A percentile compares a stretch with the other conserved stretches of the same genome.
Evolutionary conservation across 2,329 filamentous ascomycete genomes (phyloP).

Genomic region (Aspergillus floridensis): DNA sequence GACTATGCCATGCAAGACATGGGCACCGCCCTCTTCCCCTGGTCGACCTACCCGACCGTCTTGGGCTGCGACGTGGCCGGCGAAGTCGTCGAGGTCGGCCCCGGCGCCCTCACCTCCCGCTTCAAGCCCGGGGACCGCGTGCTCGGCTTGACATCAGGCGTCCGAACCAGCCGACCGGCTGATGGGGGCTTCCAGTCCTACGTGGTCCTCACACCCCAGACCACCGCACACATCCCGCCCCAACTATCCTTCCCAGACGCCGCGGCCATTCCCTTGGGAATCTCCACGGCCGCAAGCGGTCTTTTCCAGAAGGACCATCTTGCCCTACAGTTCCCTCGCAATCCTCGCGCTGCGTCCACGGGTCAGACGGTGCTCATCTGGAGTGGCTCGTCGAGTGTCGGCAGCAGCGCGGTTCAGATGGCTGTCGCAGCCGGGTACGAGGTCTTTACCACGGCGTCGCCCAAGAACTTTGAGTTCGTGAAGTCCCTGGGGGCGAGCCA

Average conservation of each 20-base stretch:
- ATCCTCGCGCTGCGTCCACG: background rate
- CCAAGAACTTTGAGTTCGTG: conserved; percentile 24
- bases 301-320: conserved; percentile 22
- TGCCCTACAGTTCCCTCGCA: conserved; percentile 10
- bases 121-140: conserved; percentile 48
- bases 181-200: conserved; percentile 27
- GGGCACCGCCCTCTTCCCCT: conserved; percentile 28
- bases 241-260: conserved; percentile 18
- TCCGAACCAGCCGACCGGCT: conserved; percentile 12
- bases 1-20: conserved; percentile 40
- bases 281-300: conserved; percentile 22
- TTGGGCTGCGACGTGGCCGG: conserved; percentile 48
- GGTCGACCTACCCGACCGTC: conserved; percentile 34
- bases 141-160: conserved; percentile 27
- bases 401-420: conserved; percentile 49
- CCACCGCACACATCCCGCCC: conserved; percentile 16
- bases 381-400: conserved; percentile 35
- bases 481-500: conserved; percentile 46
- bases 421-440: conserved; percentile 23
- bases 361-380: conserved; percentile 10
- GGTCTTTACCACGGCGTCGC: conserved; percentile 12
- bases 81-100: conserved; percentile 41
- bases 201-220: conserved; percentile 16
- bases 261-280: conserved; percentile 19
- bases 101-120: conserved; percentile 3